Conservation (phyloP, 1,284 basidiomycete genomes). For the Ceraceosorus bombacis region DNA sequence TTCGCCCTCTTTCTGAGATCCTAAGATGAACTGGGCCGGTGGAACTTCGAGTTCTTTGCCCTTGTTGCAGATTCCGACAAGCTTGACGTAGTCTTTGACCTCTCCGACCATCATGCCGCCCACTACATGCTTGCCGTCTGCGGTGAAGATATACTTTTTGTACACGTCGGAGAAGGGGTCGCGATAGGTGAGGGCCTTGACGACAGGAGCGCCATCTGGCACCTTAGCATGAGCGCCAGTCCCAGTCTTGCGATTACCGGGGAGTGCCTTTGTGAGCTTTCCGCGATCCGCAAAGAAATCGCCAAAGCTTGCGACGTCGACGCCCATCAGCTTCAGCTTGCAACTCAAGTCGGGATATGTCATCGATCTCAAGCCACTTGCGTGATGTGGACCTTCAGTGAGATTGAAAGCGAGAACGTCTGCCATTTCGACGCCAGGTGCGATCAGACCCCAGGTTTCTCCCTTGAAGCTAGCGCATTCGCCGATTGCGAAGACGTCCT, state of each 20-base stretch:
- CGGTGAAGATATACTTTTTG: conserved; percentile 71
- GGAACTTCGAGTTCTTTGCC: conserved; percentile 63
- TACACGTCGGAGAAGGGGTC: conserved; percentile 59
- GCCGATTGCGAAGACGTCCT: conserved; percentile 65
- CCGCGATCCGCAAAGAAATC: conserved; percentile 65
- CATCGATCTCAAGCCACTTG: conserved; percentile 54
- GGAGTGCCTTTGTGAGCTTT: conserved; percentile 33
- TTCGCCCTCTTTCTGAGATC: conserved; percentile 55
- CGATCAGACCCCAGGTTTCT: conserved; percentile 65
- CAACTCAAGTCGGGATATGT: conserved; percentile 60
- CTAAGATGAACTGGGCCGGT: conserved; percentile 63
- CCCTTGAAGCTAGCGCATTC: conserved; percentile 66
- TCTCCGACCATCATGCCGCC: conserved; percentile 78
- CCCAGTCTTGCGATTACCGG: conserved; percentile 24
- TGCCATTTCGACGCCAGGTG: conserved; percentile 67
- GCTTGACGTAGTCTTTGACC: conserved; percentile 63
- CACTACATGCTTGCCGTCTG: conserved; percentile 64
- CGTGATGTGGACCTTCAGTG: conserved; percentile 50
- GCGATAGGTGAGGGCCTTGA: conserved; percentile 63
- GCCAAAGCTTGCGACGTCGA: conserved; percentile 65
- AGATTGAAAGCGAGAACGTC: conserved; percentile 69
- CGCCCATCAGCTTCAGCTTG: conserved; percentile 65
- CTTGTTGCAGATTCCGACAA: conserved; percentile 66
- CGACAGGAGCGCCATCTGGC: conserved; percentile 14
- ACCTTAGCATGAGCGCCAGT: neutral